Conservation (phyloP, 2,329 filamentous ascomycete genomes). For the Penicillium sp. region DNA sequence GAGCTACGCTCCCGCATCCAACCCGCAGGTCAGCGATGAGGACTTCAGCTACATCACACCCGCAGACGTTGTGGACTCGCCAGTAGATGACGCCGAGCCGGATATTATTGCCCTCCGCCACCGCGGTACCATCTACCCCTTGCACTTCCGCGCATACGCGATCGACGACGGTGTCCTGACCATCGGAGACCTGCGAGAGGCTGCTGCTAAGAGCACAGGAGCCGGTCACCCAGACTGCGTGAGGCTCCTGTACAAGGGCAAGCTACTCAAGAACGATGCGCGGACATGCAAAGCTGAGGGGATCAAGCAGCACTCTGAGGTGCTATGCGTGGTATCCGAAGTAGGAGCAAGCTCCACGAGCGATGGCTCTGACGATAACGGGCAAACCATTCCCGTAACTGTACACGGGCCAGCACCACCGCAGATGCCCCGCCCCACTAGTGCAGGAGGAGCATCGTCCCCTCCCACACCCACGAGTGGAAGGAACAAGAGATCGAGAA, state of each 20-base stretch:
- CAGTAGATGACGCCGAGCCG: slow-evolving; percentile 36
- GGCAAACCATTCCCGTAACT: slow-evolving; percentile 7
- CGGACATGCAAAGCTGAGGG: slow-evolving; percentile 43
- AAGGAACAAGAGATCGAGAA: slow-evolving; percentile 24
- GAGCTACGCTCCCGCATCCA: slow-evolving; percentile 23
- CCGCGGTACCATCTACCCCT: slow-evolving; percentile 41
- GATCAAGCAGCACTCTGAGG: slow-evolving; percentile 49
- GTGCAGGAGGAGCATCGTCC: slow-evolving; percentile 21
- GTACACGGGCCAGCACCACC: neutral
- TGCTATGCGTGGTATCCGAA: slow-evolving; percentile 47
- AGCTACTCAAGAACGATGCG: slow-evolving; percentile 43
- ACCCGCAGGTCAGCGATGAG: slow-evolving; percentile 38
- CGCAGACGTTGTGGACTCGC: slow-evolving; percentile 33
- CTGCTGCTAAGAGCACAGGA: slow-evolving; percentile 39
- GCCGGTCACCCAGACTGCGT: slow-evolving; percentile 38
- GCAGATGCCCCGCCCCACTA: slow-evolving; percentile 11
- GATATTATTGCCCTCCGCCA: slow-evolving; percentile 47
- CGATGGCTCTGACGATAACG: slow-evolving; percentile 32
- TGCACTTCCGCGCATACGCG: slow-evolving; percentile 47
- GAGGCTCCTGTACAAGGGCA: slow-evolving; percentile 49
- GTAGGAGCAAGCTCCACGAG: slow-evolving; percentile 32
- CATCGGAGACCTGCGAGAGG: slow-evolving; percentile 42
- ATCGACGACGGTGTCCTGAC: slow-evolving; percentile 47
- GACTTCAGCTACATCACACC: slow-evolving; percentile 43
- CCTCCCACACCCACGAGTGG: slow-evolving; percentile 7